These are phyloP conservation scores for Rhododendron kiyosumense DNA, from an alignment of 148 eudicot species.

Conservation along the genomic window DNA sequence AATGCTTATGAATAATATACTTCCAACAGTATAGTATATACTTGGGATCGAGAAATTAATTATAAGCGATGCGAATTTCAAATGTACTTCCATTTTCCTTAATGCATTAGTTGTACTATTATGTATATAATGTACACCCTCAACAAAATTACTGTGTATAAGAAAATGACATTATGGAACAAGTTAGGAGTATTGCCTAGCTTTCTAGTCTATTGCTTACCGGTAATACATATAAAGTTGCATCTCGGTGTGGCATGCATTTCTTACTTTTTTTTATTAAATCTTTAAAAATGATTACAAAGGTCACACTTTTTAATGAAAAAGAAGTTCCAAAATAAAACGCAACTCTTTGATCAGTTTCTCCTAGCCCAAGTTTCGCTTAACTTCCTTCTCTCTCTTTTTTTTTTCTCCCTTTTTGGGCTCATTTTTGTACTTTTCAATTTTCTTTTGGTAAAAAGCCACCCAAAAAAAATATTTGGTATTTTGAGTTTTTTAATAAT, in stretches of 20 bases:
- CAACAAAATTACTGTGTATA: background rate
- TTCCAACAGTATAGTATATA: background rate
- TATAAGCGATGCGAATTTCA: background rate
- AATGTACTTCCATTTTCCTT: background rate
- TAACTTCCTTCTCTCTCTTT: background rate
- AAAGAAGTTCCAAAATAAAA: too few species aligned
- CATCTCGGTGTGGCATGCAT: too few species aligned
- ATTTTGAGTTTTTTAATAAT: too few species aligned
- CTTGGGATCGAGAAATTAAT: background rate
- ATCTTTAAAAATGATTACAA: too few species aligned
- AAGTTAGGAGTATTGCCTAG: background rate
- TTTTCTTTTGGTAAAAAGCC: too few species aligned
- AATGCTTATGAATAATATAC: background rate
- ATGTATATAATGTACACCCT: background rate
- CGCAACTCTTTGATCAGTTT: too few species aligned
- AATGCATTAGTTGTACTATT: background rate
- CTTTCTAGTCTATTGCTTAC: background rate
- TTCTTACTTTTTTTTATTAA: too few species aligned
- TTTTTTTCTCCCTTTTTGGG: too few species aligned
- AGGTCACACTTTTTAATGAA: too few species aligned
- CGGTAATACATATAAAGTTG: too few species aligned
- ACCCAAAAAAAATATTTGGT: too few species aligned
- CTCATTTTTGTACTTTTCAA: too few species aligned
- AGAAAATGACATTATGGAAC: background rate
- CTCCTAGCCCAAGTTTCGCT: background rate